Conservation (phyloP, 1,284 basidiomycete genomes). For the Singerocomus rubriflavus region DNA sequence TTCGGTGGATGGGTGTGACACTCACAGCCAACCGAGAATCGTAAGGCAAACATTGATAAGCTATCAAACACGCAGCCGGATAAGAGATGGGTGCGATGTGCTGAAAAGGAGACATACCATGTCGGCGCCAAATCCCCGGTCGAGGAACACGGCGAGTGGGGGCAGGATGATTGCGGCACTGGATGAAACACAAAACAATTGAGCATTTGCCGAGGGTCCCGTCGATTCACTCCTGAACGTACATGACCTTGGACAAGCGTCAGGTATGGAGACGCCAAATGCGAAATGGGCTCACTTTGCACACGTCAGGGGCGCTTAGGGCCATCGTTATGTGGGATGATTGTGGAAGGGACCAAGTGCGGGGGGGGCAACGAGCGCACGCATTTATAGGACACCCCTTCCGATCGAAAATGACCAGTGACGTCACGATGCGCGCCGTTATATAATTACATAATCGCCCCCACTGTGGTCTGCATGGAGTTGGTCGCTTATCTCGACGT, state of each 20-base stretch:
- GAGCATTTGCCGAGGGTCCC: constrained; percentile 2
- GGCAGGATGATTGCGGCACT: constrained; percentile 72
- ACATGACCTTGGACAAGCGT: constrained; percentile 34
- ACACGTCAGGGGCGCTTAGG: constrained; percentile 69
- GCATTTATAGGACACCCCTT: constrained; percentile 18
- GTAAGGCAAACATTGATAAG: constrained; percentile 72
- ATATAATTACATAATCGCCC: not conserved
- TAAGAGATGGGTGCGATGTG: not conserved
- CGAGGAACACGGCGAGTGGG: constrained; percentile 77
- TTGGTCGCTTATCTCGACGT: constrained; percentile 36
- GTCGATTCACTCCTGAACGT: constrained; percentile 12
- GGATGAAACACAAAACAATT: constrained; percentile 6
- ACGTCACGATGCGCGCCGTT: constrained; percentile 21
- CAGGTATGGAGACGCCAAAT: not conserved
- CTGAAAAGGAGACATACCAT: constrained; percentile 42
- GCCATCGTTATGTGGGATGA: constrained; percentile 50
- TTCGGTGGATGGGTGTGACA: constrained; percentile 3
- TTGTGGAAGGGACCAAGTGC: not conserved
- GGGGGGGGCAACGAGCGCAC: not conserved
- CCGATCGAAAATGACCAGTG: constrained; percentile 6
- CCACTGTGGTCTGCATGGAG: constrained; percentile 1
- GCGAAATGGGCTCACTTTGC: constrained; percentile 49
- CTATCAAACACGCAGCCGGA: constrained; percentile 29
- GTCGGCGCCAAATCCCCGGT: constrained; percentile 71
- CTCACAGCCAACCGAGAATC: constrained; percentile 68